Base-by-base conservation (phyloP, 176 grass and related monocot species). In the Thinopyrum elongatum region DNA sequence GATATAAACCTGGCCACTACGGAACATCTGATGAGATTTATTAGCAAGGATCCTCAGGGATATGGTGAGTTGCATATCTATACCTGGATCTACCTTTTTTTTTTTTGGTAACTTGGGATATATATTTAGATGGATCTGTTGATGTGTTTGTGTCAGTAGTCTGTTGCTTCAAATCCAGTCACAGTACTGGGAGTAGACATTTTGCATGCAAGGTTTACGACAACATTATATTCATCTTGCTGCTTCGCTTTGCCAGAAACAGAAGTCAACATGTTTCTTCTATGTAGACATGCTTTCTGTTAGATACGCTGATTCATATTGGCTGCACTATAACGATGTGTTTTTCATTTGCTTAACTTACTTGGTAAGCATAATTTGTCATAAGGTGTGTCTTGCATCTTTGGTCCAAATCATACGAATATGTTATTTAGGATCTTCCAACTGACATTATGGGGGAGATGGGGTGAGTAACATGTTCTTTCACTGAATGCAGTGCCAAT, bases 1-100 rank as follows among this genome's bases (percentile, higher is more conserved):
- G 93, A 98, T 76, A 85, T 89, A 88, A 98, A 98, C 83, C 83
- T 98, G 55, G 93, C 93, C 58, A 98, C 95, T 23, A 98, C 93
- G 76, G 95, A 98, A 89, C 95, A 98, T 81, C 88, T 98, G 85
- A 93, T 98, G 88, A 94, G 95, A 82, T 95, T 98, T 91, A 93
- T 98, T 88, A 88, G 78, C 59, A 98, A 95, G 86, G 95, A 98
- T 86, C 82, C 91, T 34, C 93, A 90, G 65, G 95, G 95, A 91
- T 98, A 84, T 86, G 95, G 95, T 98, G 90, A 95, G 90, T 91
- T 83, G 15, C 85, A 29, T 82, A 81, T 79, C 79, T 83, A 16
- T 64, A 85, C 31, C 80, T 84, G 27, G 60, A 49, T 29, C 41
- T 49, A 16, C 7, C 22, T 75, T 78, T 34, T 31, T n/a, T 75